These are phyloP conservation scores for Xylaria cubensis DNA, from an alignment of 495 filamentous ascomycete genomes.

Conservation along the genomic window DNA sequence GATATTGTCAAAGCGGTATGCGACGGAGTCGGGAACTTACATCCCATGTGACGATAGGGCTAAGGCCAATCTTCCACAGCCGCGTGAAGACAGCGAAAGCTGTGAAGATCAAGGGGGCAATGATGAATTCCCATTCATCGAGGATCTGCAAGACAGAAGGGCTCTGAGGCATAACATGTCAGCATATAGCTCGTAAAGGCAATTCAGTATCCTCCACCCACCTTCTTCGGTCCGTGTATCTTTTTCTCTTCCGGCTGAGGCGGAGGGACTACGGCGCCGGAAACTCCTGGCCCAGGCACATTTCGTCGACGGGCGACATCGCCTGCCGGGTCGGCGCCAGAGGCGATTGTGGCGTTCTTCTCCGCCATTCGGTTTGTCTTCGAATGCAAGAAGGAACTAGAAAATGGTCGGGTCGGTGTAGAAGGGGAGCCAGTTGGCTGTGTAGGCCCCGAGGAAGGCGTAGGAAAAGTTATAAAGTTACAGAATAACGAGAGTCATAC, in stretches of 20 bases:
- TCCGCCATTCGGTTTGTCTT: constrained; percentile 51
- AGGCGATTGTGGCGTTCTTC: constrained; percentile 61
- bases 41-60: constrained; percentile 97
- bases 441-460: constrained; percentile 14
- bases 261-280: constrained; percentile 43
- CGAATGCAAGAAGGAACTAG: constrained; percentile 2
- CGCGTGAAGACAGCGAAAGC: constrained; percentile 90
- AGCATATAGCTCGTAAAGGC: constrained; percentile 4
- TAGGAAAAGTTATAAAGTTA: constrained; percentile 25
- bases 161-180: constrained; percentile 38
- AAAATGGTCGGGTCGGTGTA: neutral
- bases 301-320: constrained; percentile 79
- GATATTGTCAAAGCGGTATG: neutral
- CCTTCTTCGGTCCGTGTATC: constrained; percentile 63
- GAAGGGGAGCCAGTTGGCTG: neutral
- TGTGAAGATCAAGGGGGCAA: constrained; percentile 90
- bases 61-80: constrained; percentile 93
- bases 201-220: constrained; percentile 38
- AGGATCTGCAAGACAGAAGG: constrained; percentile 67
- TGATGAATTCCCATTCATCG: constrained; percentile 82
- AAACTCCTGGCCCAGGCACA: constrained; percentile 60
- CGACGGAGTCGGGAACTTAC: constrained; percentile 59
- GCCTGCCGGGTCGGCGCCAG: constrained; percentile 67
- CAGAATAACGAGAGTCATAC: constrained; percentile 36
- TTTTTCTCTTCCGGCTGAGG: constrained; percentile 69